Evolutionary conservation across 352 stramenopile genomes (phyloP), one percentile per base, ranked within the genome.

Genomic region (Phytophthora citricola): DNA sequence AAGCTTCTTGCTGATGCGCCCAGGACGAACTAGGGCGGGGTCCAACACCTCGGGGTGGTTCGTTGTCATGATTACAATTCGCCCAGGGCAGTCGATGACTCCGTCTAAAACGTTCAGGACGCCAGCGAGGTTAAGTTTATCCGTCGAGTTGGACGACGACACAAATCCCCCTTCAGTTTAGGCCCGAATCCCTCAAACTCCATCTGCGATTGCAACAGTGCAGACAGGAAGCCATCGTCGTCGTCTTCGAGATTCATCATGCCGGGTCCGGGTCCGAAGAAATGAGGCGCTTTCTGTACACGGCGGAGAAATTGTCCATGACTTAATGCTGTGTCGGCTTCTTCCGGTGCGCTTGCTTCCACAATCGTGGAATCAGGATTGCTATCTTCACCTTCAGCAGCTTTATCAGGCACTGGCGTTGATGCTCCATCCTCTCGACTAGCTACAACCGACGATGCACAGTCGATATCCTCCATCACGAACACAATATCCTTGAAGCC

Each of bases 81-180:
- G 73, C 24, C 75, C 84, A 29, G 81, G 78, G 27, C 71, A 85
- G 50, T 95, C 85, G 14, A 91, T 86, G 10, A 95, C 85, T 17
- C 93, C 93, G 68, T 98, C 93, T 9, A 98, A 67, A 1, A 95
- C 89, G 54, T 98, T 97, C 2, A 98, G 63, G n/a, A 98, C 68
- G 1, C 91, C 90, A 7, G 82, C 71, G 8, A 97, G 71, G 49
- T 89, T 95, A 17, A 97, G 76, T 75, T 92, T 84, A 62, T 88
- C 69, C 10, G 65, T 71, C 36, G 61, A 59, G 36, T 79, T 73
- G 29, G 40, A 57, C 5, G 51, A 55, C 11, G 53, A 54, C 38
- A 95, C 76, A 83, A 89, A 26, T 2, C 60, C 60, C 60, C 60
- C 22, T 69, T 69, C 52, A 58, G 46, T 26, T 63, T 69, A 7